Percentiles rank a stretch among this genome's conserved stretches.
Conservation (phyloP, 805 yeast species). For the Saccharomycopsis selenospora region DNA sequence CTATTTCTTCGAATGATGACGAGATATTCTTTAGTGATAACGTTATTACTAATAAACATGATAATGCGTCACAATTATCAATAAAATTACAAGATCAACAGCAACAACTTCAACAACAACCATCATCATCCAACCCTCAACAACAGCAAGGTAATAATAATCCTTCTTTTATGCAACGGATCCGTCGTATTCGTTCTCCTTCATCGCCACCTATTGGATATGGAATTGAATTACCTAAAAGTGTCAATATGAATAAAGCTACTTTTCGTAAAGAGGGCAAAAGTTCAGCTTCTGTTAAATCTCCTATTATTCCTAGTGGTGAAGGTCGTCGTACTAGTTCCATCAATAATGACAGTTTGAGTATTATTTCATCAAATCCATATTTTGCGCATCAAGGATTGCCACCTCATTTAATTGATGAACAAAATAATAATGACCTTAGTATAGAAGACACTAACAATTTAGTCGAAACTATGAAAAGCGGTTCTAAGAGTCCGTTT, state of each 20-base stretch:
- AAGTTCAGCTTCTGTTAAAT: slow-evolving; percentile 1
- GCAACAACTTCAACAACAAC: slow-evolving; percentile 19
- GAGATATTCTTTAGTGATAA: background rate
- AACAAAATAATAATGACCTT: slow-evolving; percentile 15
- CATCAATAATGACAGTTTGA: slow-evolving; percentile 9
- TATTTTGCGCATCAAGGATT: slow-evolving; percentile 53
- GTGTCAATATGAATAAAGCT: too few species aligned
- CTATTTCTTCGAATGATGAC: background rate
- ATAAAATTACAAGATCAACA: slow-evolving; percentile 2
- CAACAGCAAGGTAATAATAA: slow-evolving; percentile 18
- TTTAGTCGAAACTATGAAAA: slow-evolving; percentile 17
- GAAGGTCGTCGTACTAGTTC: slow-evolving; percentile 6
- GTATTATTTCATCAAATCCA: slow-evolving; percentile 33
- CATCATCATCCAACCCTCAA: slow-evolving; percentile 4
- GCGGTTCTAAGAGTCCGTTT: slow-evolving; percentile 26
- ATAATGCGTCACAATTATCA: background rate
- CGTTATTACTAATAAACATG: too few species aligned
- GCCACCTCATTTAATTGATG: slow-evolving; percentile 41
- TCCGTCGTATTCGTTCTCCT: slow-evolving; percentile 32
- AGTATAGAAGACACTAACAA: slow-evolving; percentile 21
- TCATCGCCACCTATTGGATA: slow-evolving; percentile 27
- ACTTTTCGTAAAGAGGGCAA: slow-evolving; percentile 3
- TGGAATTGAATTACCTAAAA: background rate
- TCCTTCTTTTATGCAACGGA: slow-evolving; percentile 27
- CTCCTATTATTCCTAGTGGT: slow-evolving; percentile 1